Percentiles rank a stretch among this genome's conserved stretches.
phyloP scores from a whole-genome alignment of 495 filamentous ascomycete genomes.

The Xylaria scruposa region DNA sequence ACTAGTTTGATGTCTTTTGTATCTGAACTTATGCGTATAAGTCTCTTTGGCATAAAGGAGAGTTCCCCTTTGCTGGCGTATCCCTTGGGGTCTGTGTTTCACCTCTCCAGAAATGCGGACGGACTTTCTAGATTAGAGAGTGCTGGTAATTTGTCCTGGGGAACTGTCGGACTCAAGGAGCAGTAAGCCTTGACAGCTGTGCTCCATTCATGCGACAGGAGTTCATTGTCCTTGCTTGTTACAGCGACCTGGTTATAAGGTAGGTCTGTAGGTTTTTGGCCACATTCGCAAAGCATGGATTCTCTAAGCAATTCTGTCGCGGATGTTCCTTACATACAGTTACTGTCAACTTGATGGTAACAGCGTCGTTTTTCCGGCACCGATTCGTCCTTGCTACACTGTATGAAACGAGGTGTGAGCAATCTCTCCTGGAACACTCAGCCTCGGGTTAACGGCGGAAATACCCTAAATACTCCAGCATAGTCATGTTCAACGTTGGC shows the following conservation, averaged over 20 bases:
- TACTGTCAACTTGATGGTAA: too few species aligned
- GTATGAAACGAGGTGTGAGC: slow-evolving; percentile 31
- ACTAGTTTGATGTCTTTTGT: too few species aligned
- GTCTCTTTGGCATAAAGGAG: too few species aligned
- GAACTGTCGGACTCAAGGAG: slow-evolving; percentile 16
- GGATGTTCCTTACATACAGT: too few species aligned
- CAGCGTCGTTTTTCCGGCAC: too few species aligned
- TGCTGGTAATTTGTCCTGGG: slow-evolving; percentile 28
- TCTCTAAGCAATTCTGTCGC: too few species aligned
- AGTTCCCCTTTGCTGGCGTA: too few species aligned
- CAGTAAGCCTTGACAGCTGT: background rate
- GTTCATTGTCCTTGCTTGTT: background rate
- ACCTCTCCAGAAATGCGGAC: too few species aligned
- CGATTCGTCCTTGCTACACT: slow-evolving; percentile 30
- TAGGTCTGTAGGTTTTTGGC: background rate
- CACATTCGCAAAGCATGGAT: slow-evolving; percentile 31
- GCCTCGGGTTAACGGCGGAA: slow-evolving; percentile 17
- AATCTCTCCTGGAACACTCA: slow-evolving; percentile 35
- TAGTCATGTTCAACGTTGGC: background rate
- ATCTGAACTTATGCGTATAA: too few species aligned
- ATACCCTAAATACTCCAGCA: background rate
- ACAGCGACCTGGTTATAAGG: background rate
- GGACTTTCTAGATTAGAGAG: slow-evolving; percentile 28
- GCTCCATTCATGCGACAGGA: background rate
- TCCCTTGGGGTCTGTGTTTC: too few species aligned